These are phyloP conservation scores for Trichoderma arundinaceum DNA, from an alignment of 2,329 filamentous ascomycete species.

Conservation along the genomic window DNA sequence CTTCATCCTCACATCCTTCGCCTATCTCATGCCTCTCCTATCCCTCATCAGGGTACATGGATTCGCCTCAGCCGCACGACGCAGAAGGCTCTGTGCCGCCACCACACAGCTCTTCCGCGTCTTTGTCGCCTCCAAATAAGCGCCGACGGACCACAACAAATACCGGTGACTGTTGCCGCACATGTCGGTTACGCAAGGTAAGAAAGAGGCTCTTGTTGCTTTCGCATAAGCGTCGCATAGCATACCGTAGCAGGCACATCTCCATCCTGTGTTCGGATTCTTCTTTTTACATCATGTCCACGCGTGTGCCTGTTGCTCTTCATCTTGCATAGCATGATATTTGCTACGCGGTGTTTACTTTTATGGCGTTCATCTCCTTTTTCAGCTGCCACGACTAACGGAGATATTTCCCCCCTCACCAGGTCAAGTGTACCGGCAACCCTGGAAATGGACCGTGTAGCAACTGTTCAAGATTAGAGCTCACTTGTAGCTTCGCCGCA, in stretches of 20 bases:
- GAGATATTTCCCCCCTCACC: neutral
- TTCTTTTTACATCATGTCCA: neutral
- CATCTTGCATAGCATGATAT: neutral
- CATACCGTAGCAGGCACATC: neutral
- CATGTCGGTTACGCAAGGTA: constrained; percentile 49
- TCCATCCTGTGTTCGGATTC: neutral
- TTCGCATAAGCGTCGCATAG: neutral
- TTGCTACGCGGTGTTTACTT: neutral
- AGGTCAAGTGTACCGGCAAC: constrained; percentile 53
- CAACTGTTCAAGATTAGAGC: constrained; percentile 47
- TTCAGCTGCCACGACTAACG: neutral
- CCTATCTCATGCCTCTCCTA: constrained; percentile 24
- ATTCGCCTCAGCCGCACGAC: constrained; percentile 31
- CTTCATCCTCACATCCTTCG: constrained; percentile 20
- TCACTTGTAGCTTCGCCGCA: constrained; percentile 46
- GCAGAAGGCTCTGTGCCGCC: constrained; percentile 29
- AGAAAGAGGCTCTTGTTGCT: constrained; percentile 17
- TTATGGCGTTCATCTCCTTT: neutral
- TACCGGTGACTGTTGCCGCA: constrained; percentile 45
- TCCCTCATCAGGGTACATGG: constrained; percentile 30
- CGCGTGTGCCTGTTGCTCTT: neutral
- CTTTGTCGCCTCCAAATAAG: constrained; percentile 39
- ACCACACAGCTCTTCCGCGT: constrained; percentile 33
- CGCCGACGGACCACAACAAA: constrained; percentile 42
- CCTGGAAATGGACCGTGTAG: constrained; percentile 45